Evolutionary conservation across 805 yeast genomes (phyloP).

Genomic region (Yarrowia deformans): DNA sequence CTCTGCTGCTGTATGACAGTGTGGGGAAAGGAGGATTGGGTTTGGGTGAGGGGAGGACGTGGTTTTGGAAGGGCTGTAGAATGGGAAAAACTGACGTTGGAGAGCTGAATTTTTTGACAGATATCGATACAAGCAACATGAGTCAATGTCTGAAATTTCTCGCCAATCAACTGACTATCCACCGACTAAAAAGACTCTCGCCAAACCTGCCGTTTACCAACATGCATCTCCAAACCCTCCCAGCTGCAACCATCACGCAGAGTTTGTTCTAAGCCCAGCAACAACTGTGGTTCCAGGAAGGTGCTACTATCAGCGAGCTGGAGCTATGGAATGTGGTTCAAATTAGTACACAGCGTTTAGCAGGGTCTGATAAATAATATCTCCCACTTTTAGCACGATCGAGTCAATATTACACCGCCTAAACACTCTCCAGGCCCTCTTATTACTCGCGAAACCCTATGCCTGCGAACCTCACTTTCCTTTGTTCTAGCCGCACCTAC

Average conservation of each 20-base stretch:
- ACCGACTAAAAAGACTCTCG: neutral
- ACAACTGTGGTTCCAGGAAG: neutral
- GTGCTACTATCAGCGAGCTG: neutral
- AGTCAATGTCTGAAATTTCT: neutral
- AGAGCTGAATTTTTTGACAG: neutral
- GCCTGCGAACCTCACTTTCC: neutral
- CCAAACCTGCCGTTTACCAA: neutral
- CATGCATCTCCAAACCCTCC: neutral
- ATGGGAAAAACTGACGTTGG: neutral
- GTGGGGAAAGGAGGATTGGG: neutral
- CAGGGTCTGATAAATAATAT: no score
- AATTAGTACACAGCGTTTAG: no score
- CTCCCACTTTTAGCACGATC: neutral
- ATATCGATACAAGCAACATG: neutral
- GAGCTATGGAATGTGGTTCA: neutral
- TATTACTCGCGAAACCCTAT: neutral
- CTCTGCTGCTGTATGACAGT: slow-evolving; percentile 12
- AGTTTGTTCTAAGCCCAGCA: neutral
- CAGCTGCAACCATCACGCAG: slow-evolving; percentile 8
- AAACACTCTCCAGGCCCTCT: no score
- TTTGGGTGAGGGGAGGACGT: neutral
- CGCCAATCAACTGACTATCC: neutral
- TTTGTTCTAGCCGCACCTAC: neutral
- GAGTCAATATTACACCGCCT: neutral
- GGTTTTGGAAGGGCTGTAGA: neutral